A percentile compares a stretch with the other conserved stretches of the same genome.
Conservation (phyloP, 352 stramenopile genomes). For the Globisporangium paroecandrum region DNA sequence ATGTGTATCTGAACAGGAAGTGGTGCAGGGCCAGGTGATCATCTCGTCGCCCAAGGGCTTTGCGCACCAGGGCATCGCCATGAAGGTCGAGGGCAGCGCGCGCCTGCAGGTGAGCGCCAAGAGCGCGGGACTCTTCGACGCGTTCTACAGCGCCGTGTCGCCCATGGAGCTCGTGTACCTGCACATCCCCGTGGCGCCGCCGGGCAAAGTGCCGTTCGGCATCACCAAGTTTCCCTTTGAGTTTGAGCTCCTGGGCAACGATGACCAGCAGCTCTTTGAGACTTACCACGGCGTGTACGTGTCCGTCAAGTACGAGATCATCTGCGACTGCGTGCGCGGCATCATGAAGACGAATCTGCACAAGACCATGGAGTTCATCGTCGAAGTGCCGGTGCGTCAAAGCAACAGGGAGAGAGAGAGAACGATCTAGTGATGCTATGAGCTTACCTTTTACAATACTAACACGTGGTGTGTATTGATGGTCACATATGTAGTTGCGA, state of each 20-base stretch:
- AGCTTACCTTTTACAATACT: background rate
- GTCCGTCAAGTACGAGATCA: constrained; percentile 89
- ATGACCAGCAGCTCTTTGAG: constrained; percentile 75
- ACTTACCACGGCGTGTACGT: constrained; percentile 93
- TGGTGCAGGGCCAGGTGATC: constrained; percentile 82
- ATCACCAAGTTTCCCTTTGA: constrained; percentile 90
- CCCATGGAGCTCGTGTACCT: constrained; percentile 83
- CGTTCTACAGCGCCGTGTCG: constrained; percentile 75
- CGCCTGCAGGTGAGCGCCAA: constrained; percentile 81
- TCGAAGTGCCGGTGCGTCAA: constrained; percentile 76
- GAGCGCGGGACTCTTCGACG: constrained; percentile 75
- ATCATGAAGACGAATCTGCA: constrained; percentile 87
- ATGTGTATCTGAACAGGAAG: constrained; percentile 35
- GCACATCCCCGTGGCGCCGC: constrained; percentile 63
- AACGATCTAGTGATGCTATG: background rate
- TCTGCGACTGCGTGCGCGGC: constrained; percentile 76
- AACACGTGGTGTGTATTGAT: constrained; percentile 1
- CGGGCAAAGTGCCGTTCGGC: constrained; percentile 71
- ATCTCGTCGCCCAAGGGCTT: constrained; percentile 85
- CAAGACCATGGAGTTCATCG: constrained; percentile 88
- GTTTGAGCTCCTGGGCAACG: constrained; percentile 73
- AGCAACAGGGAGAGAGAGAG: too few species aligned
- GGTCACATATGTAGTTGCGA: constrained; percentile 26
- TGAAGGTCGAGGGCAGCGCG: constrained; percentile 82
- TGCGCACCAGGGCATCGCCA: constrained; percentile 72